phyloP scores from a whole-genome alignment of 148 eudicot species.

The Spergularia marina region DNA sequence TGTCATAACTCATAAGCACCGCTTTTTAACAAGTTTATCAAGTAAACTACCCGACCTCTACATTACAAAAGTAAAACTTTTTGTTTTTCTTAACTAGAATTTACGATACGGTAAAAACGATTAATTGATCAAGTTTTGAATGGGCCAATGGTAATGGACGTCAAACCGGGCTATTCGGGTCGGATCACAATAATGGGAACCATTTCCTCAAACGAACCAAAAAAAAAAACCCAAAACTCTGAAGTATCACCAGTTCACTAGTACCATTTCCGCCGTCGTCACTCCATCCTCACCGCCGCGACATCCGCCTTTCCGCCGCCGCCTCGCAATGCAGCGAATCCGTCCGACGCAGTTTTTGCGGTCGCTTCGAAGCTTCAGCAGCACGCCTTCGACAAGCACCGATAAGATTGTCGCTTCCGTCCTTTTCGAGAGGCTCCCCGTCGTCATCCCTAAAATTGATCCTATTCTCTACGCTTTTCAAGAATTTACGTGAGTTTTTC shows the following conservation, averaged over 20 bases:
- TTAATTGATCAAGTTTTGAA: no score
- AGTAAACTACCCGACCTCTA: no score
- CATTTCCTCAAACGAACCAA: no score
- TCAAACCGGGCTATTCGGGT: no score
- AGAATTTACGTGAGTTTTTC: conserved; percentile 76
- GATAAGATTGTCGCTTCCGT: conserved; percentile 82
- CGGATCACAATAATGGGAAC: no score
- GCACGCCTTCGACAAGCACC: conserved; percentile 20
- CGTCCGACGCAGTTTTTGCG: conserved; percentile 24
- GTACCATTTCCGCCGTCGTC: neutral
- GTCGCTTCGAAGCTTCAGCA: conserved; percentile 25
- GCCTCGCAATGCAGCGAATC: conserved; percentile 14
- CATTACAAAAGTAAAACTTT: no score
- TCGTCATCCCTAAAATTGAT: conserved; percentile 84
- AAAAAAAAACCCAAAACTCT: neutral
- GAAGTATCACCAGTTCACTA: neutral
- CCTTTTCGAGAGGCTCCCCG: conserved; percentile 83
- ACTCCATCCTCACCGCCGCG: neutral
- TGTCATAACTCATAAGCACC: no score
- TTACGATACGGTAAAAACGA: no score
- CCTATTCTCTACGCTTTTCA: conserved; percentile 85
- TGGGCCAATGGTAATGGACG: no score
- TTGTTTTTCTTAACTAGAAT: no score
- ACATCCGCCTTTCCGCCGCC: neutral
- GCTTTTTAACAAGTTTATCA: no score